These are phyloP conservation scores for Oemleria cerasiformis DNA, from an alignment of 306 rosid species.

Conservation along the genomic window DNA sequence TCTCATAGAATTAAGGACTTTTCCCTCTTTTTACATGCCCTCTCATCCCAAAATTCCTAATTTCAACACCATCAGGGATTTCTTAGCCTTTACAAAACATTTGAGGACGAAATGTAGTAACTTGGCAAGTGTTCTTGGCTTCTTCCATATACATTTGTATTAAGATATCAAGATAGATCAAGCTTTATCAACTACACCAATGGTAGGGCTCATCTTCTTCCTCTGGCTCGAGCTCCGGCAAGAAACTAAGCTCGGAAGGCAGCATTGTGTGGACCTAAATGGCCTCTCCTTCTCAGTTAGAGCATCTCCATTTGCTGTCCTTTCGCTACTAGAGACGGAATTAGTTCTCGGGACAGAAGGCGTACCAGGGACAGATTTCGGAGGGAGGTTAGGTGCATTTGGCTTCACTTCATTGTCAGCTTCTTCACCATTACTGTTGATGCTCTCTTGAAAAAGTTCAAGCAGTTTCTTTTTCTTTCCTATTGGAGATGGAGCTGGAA, in stretches of 20 bases:
- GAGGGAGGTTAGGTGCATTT: constrained; percentile 29
- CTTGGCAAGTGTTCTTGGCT: constrained; percentile 13
- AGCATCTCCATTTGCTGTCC: constrained; percentile 44
- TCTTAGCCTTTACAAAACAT: constrained; percentile 35
- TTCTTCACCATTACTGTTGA: constrained; percentile 25
- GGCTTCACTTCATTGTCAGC: constrained; percentile 33
- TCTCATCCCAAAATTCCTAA: constrained; percentile 28
- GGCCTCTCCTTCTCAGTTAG: constrained; percentile 31
- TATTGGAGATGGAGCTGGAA: constrained; percentile 47
- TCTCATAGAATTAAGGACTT: constrained; percentile 14
- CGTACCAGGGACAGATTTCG: constrained; percentile 49
- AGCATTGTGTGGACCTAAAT: constrained; percentile 50
- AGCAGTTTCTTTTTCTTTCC: constrained; percentile 59
- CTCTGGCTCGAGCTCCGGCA: constrained; percentile 64
- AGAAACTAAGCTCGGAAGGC: constrained; percentile 78
- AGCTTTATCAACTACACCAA: constrained; percentile 50
- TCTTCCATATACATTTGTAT: constrained; percentile 14
- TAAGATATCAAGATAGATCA: constrained; percentile 7
- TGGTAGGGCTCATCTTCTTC: constrained; percentile 63
- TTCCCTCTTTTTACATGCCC: constrained; percentile 29
- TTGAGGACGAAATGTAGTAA: constrained; percentile 1
- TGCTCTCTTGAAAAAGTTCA: constrained; percentile 74
- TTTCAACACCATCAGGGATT: constrained; percentile 31
- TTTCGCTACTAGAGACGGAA: constrained; percentile 56
- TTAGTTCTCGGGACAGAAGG: constrained; percentile 44